Percentiles rank a stretch among this genome's conserved stretches.
Conservation (phyloP, 805 yeast species). For the Starmerella asiatica region DNA sequence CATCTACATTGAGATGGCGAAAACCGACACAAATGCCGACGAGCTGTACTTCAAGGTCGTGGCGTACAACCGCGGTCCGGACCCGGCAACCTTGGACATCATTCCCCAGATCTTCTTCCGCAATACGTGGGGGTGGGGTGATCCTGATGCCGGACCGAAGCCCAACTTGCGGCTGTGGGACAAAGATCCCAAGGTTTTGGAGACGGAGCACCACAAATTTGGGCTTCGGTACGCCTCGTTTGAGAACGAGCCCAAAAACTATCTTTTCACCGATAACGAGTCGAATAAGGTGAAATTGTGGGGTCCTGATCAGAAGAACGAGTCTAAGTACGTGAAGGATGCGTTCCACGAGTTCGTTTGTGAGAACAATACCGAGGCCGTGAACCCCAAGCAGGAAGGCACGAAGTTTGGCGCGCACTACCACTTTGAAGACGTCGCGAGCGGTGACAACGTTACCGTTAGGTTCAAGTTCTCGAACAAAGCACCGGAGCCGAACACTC, state of each 20-base stretch:
- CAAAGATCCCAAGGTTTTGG: constrained; percentile 34
- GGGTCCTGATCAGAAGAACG: constrained; percentile 38
- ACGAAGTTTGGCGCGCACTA: constrained; percentile 82
- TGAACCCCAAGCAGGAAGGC: constrained; percentile 60
- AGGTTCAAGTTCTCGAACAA: constrained; percentile 54
- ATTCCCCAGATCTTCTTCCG: constrained; percentile 74
- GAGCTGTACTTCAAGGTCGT: constrained; percentile 73
- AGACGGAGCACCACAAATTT: constrained; percentile 52
- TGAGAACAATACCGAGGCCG: constrained; percentile 42
- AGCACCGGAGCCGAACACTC: constrained; percentile 26
- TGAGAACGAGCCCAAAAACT: constrained; percentile 42
- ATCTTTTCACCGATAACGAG: constrained; percentile 81
- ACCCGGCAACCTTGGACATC: constrained; percentile 78
- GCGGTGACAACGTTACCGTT: constrained; percentile 76
- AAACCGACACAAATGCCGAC: constrained; percentile 65
- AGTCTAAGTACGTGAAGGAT: constrained; percentile 57
- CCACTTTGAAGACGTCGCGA: constrained; percentile 64
- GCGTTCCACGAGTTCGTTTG: constrained; percentile 80
- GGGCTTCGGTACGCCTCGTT: constrained; percentile 55
- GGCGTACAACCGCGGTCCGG: constrained; percentile 70
- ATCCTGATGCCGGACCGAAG: constrained; percentile 27
- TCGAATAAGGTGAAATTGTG: constrained; percentile 62
- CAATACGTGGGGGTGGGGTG: constrained; percentile 83
- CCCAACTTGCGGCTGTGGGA: constrained; percentile 31
- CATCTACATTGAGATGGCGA: constrained; percentile 80